These are phyloP conservation scores for Chamaecrista fasciculata DNA, from an alignment of 306 rosid genomes.

Conservation along the genomic window DNA sequence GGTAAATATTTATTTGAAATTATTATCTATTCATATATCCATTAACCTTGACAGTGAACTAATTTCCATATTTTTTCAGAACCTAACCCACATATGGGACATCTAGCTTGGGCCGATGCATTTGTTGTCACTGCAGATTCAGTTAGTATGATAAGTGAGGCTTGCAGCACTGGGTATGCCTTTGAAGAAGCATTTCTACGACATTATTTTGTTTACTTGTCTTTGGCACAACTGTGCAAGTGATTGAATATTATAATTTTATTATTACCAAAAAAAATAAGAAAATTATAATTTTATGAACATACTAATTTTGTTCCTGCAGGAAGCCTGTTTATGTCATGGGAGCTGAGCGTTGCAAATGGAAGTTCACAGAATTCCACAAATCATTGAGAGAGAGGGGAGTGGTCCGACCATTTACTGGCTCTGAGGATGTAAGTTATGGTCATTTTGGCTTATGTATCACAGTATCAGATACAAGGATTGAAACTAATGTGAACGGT, in stretches of 20 bases:
- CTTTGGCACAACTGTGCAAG: background rate
- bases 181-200: conserved; percentile 18
- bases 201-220: conserved; percentile 4
- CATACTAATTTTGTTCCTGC: conserved; percentile 22
- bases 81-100: conserved; percentile 84
- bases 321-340: conserved; percentile 87
- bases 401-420: conserved; percentile 80
- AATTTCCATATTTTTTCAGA: conserved; percentile 43
- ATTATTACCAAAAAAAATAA: too few species aligned
- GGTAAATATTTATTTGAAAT: conserved; percentile 44
- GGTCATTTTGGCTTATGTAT: background rate
- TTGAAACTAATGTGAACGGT: conserved; percentile 24
- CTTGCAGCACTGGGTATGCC: conserved; percentile 95
- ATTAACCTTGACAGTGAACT: conserved; percentile 13
- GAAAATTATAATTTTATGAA: background rate
- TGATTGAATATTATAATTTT: background rate
- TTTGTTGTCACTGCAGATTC: conserved; percentile 95
- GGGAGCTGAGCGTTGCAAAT: conserved; percentile 80
- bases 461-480: background rate
- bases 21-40: conserved; percentile 12
- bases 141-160: conserved; percentile 87
- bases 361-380: conserved; percentile 86
- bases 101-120: conserved; percentile 94
- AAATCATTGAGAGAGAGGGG: conserved; percentile 71
- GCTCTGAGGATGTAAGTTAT: conserved; percentile 86